Percentiles rank a stretch among this genome's conserved stretches.
Evolutionary conservation across 208 protist genomes (phyloP).

Genomic region (Acanthamoeba healyi): DNA sequence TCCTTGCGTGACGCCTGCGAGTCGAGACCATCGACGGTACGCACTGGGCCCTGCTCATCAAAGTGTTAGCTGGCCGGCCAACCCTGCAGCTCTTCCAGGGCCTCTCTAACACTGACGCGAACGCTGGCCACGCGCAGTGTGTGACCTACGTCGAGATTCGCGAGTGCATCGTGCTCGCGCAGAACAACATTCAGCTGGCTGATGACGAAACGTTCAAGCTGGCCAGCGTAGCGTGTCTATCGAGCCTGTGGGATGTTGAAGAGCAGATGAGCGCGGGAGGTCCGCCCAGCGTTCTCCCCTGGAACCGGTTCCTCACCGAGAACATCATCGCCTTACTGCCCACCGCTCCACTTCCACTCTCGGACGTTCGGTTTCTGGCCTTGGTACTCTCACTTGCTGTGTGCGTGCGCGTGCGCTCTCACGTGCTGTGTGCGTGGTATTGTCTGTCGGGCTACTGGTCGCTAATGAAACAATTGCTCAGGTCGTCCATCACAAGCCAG

Average conservation of each 20-base stretch:
- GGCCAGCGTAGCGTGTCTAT: not conserved
- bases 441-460: too few relatives aligned
- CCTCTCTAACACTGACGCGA: too few relatives aligned
- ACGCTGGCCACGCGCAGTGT: too few relatives aligned
- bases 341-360: not conserved
- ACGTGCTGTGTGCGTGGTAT: too few relatives aligned
- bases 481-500: not conserved
- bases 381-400: not conserved
- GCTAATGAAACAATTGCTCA: too few relatives aligned
- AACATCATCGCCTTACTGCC: not conserved
- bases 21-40: too few relatives aligned
- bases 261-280: not conserved
- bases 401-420: too few relatives aligned
- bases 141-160: not conserved
- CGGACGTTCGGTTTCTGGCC: not conserved
- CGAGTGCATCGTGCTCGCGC: slow-evolving; percentile 1
- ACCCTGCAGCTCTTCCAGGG: too few relatives aligned
- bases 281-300: not conserved
- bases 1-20: too few relatives aligned
- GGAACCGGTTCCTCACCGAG: slow-evolving; percentile 16
- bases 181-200: not conserved
- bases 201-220: not conserved
- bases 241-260: not conserved
- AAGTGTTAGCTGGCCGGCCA: too few relatives aligned
- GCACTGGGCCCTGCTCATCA: too few relatives aligned